Conservation (phyloP, 257 asterid genomes). For the Solanum lycopersicoides region DNA sequence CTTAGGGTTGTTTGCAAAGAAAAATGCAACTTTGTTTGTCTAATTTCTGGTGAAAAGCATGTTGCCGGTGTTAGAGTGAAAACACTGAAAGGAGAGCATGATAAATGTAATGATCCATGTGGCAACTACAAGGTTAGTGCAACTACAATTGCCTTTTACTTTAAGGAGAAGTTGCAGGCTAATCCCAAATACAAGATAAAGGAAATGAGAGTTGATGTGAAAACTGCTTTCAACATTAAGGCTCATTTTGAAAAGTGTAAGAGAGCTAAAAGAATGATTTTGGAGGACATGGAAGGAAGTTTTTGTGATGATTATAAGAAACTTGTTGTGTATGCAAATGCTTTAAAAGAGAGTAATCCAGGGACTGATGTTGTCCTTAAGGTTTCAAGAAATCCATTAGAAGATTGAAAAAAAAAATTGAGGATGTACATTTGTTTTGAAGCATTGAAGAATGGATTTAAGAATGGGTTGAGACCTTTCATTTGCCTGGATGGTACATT, state of each 20-base stretch:
- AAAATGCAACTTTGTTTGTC: neutral
- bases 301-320: neutral
- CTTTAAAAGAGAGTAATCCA: neutral
- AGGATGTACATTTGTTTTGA: neutral
- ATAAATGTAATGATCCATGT: neutral
- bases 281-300: neutral
- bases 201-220: neutral
- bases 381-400: neutral
- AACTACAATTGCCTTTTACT: neutral
- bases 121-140: neutral
- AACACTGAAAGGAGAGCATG: neutral
- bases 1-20: neutral
- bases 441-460: neutral
- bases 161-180: neutral
- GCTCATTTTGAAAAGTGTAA: neutral
- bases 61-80: neutral
- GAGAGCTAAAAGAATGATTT: neutral
- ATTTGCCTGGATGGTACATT: neutral
- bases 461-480: neutral
- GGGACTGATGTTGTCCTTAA: neutral
- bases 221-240: neutral
- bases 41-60: neutral
- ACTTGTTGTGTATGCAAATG: neutral
- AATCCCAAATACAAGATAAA: neutral
- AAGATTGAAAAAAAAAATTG: neutral